These are phyloP conservation scores for Cucurbita argyrosperma DNA, from an alignment of 306 rosid genomes.

Conservation along the genomic window DNA sequence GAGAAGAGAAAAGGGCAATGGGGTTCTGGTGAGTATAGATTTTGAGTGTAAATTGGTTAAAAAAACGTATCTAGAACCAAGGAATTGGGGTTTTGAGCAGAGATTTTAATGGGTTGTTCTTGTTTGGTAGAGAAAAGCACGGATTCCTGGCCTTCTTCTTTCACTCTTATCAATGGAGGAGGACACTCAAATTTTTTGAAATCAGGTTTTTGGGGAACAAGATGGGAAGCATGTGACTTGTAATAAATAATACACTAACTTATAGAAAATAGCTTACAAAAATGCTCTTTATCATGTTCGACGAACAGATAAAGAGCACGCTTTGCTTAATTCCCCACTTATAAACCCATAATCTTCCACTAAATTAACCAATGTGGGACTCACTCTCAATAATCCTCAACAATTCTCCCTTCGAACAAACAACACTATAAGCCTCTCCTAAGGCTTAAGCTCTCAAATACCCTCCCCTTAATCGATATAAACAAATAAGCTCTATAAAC, in stretches of 20 bases:
- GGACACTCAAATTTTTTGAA: background rate
- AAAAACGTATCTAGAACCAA: background rate
- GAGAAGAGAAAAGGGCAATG: background rate
- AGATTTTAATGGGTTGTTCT: background rate
- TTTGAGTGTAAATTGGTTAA: background rate
- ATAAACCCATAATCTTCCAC: no score
- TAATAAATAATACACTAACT: background rate
- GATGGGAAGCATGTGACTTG: slow-evolving; percentile 7
- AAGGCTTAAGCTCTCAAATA: no score
- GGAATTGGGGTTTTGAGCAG: background rate
- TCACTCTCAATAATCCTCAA: no score
- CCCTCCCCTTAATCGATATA: no score
- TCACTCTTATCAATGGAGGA: background rate
- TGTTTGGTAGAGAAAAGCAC: background rate
- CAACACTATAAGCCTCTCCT: no score
- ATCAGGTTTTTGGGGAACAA: background rate
- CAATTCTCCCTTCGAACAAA: no score
- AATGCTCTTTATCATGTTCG: no score
- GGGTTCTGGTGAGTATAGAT: background rate
- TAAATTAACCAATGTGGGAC: no score
- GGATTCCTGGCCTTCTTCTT: background rate
- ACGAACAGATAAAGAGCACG: no score
- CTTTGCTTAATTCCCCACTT: no score
- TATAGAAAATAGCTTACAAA: no score
- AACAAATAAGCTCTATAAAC: no score